These are phyloP conservation scores for Lentithecium fluviatile DNA, from an alignment of 495 filamentous ascomycete species.

Conservation along the genomic window DNA sequence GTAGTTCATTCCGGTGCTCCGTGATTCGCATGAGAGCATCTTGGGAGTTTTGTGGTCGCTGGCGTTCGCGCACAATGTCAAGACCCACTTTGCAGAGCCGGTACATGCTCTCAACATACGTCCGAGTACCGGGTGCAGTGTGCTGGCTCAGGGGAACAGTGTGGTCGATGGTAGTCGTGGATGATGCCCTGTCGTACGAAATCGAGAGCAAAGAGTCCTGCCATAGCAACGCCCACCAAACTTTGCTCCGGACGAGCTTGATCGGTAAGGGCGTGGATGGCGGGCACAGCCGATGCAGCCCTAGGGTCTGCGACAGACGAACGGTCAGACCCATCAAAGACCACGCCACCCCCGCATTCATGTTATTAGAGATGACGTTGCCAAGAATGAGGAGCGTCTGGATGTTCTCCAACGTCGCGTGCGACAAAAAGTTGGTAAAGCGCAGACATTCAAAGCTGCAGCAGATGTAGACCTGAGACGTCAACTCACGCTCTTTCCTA, in stretches of 20 bases:
- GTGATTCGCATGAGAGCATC: conserved; percentile 50
- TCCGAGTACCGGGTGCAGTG: conserved; percentile 45
- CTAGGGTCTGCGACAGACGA: conserved; percentile 58
- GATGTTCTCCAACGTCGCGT: conserved; percentile 58
- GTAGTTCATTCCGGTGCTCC: conserved; percentile 52
- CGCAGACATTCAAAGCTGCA: conserved; percentile 64
- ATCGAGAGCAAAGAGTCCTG: conserved; percentile 62
- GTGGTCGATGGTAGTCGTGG: conserved; percentile 51
- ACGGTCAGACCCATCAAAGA: conserved; percentile 57
- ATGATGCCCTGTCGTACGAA: conserved; percentile 58
- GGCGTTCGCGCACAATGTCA: conserved; percentile 58
- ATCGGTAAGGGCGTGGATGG: conserved; percentile 43
- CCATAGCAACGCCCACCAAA: conserved; percentile 61
- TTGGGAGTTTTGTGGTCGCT: conserved; percentile 48
- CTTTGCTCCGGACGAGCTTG: conserved; percentile 34
- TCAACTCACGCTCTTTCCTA: conserved; percentile 56
- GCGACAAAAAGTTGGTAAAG: conserved; percentile 61
- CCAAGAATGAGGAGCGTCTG: conserved; percentile 59
- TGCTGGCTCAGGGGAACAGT: conserved; percentile 50
- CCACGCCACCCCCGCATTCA: conserved; percentile 65
- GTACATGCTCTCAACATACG: conserved; percentile 58
- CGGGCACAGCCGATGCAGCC: conserved; percentile 55
- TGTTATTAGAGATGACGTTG: conserved; percentile 62
- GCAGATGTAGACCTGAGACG: conserved; percentile 62
- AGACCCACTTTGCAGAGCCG: conserved; percentile 53